Evolutionary conservation across 2,329 filamentous ascomycete species (phyloP), one percentile per base, ranked within the genome.

Genomic region (Aschersonia sp.): DNA sequence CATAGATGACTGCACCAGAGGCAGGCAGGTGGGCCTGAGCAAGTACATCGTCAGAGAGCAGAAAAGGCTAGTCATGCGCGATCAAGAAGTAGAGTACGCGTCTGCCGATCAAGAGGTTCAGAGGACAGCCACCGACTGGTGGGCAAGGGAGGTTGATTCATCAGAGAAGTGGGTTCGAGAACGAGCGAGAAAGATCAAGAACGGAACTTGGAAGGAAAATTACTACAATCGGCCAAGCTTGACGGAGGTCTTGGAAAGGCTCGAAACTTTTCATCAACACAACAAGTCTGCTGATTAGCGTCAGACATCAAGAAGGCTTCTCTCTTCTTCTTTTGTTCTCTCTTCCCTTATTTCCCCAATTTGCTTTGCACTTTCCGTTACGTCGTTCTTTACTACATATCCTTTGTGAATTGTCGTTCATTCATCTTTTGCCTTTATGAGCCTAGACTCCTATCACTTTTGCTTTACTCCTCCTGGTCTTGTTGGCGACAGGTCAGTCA

Each of bases 1-100:
- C 43, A 74, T 79, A 47, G 67, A 74, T 51, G 61, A 63, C 29
- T 79, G 75, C 53, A 78, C 75, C 1, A 59, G 63, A 12, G 75
- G 74, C 20, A 65, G 70, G 46, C 65, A 70, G 44, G 54, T 59
- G 1, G 67, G 66, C 5, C 61, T 78, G 47, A 70, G 68, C 53
- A 66, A 58, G 42, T 52, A 65, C 45, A 64, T 78, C 35, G 62
- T 68, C 30, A 65, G 74, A 38, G 62, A 64, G 47, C 64, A 67
- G 1, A 71, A 71, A 54, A 65, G 63, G 49, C 62, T 78, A 5
- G 63, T 75, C 2, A 57, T 77, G 46, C 62, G 67, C 9, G 54
- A 59, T 40, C 56, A 57, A 5, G 58, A 61, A 43, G 55, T 55
- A 10, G 55, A 55, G 4, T 61, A 59, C 1, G 57, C 62, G 9